These are phyloP conservation scores for Erodium trifolium DNA, from an alignment of 441 rosid genomes.

Conservation along the genomic window DNA sequence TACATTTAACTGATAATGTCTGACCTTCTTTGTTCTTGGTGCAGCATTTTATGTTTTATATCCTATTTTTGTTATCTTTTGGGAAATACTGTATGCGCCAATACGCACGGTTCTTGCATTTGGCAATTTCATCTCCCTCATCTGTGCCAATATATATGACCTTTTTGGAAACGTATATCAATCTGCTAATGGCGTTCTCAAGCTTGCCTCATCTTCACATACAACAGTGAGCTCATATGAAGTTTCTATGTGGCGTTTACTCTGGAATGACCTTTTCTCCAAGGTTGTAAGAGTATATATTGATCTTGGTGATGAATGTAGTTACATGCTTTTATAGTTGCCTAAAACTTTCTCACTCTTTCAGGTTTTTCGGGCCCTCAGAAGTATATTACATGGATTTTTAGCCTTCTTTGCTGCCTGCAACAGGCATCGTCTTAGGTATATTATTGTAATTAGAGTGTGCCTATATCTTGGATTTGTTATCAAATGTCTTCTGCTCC, in stretches of 20 bases:
- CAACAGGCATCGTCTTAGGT: not conserved
- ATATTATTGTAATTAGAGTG: too few relatives aligned
- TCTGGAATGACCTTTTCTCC: slow-evolving; percentile 95
- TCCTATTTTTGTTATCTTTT: slow-evolving; percentile 52
- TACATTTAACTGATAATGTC: slow-evolving; percentile 5
- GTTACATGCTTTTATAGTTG: slow-evolving; percentile 16
- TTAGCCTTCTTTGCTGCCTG: not conserved
- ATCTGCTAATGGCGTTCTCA: slow-evolving; percentile 39
- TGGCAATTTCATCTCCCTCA: slow-evolving; percentile 33
- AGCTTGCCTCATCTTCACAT: slow-evolving; percentile 55
- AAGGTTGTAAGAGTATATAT: slow-evolving; percentile 41
- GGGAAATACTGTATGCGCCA: slow-evolving; percentile 68
- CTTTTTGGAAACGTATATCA: slow-evolving; percentile 44
- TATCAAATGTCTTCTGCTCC: too few relatives aligned
- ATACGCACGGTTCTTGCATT: slow-evolving; percentile 50
- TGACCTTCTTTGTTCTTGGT: slow-evolving; percentile 15
- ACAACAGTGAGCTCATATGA: slow-evolving; percentile 46
- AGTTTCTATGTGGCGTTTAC: slow-evolving; percentile 78
- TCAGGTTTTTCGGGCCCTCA: slow-evolving; percentile 87
- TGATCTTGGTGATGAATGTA: slow-evolving; percentile 9
- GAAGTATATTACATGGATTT: slow-evolving; percentile 36
- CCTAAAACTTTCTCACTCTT: slow-evolving; percentile 10
- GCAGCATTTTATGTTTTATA: slow-evolving; percentile 52
- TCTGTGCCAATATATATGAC: slow-evolving; percentile 35
- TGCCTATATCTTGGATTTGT: too few relatives aligned